Percentiles rank a stretch among this genome's conserved stretches.
phyloP scores from a whole-genome alignment of 129 eudicot species.

The Flaveria ramosissima region DNA sequence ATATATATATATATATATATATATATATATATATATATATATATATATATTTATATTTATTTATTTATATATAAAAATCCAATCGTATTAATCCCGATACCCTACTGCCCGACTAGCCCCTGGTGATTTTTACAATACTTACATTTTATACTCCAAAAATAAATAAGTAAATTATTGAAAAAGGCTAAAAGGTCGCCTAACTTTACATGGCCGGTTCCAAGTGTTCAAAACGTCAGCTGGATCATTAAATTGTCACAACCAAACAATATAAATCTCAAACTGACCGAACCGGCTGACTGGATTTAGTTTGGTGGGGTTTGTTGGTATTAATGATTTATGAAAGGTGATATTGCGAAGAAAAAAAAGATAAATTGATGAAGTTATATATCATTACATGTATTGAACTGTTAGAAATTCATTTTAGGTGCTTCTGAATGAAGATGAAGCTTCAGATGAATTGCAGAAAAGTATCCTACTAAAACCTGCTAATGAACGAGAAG shows the following conservation, averaged over 20 bases:
- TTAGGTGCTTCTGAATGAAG: constrained; percentile 82
- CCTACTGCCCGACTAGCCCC: too few relatives aligned
- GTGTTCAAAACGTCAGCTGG: background rate
- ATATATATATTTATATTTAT: too few relatives aligned
- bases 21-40: too few relatives aligned
- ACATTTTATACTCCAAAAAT: too few relatives aligned
- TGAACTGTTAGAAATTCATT: constrained; percentile 3
- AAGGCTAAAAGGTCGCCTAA: too few relatives aligned
- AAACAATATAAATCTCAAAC: background rate
- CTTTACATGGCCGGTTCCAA: too few relatives aligned
- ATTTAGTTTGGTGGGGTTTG: background rate
- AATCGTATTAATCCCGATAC: too few relatives aligned
- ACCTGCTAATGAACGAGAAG: constrained; percentile 72
- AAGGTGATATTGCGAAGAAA: background rate
- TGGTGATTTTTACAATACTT: too few relatives aligned
- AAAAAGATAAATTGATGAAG: background rate
- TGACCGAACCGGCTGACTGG: too few relatives aligned
- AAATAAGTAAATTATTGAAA: too few relatives aligned
- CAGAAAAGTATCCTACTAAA: constrained; percentile 58
- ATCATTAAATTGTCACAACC: background rate
- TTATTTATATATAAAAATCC: too few relatives aligned
- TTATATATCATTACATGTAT: background rate
- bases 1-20: too few relatives aligned
- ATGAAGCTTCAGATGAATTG: constrained; percentile 61
- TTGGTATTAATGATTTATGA: background rate